Percentiles rank a stretch among this genome's conserved stretches.
Conservation (phyloP, 169 alveolate genomes). For the Eimeria falciformis region DNA sequence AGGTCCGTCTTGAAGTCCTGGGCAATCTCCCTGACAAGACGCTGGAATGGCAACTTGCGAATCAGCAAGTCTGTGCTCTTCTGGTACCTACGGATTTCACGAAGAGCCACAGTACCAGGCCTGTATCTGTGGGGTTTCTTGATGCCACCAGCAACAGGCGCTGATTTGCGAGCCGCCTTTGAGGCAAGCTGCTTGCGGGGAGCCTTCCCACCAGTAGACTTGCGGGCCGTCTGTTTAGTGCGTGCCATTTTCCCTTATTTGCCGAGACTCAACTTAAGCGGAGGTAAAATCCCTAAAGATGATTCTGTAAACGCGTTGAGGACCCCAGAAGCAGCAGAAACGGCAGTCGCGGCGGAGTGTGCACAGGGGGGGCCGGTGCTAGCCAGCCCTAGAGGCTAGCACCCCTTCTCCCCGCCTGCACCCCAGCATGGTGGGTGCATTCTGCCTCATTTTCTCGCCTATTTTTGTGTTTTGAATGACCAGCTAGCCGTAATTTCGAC, state of each 20-base stretch:
- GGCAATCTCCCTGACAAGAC: constrained; percentile 95
- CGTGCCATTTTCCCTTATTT: constrained; percentile 89
- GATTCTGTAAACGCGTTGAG: background rate
- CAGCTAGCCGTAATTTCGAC: background rate
- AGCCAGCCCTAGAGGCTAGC: background rate
- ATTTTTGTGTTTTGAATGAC: background rate
- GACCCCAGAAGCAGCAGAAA: background rate
- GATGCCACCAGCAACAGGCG: constrained; percentile 97
- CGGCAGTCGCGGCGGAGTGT: background rate
- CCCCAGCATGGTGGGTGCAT: background rate
- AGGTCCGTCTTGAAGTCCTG: constrained; percentile 98
- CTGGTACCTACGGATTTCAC: constrained; percentile 98
- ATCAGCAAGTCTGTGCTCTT: constrained; percentile 94
- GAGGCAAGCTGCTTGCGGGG: constrained; percentile 98
- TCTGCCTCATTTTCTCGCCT: background rate
- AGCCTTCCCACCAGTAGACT: constrained; percentile 98
- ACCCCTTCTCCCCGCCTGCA: background rate
- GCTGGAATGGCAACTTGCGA: constrained; percentile 96
- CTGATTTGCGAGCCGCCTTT: constrained; percentile 99
- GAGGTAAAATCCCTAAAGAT: background rate
- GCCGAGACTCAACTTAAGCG: background rate
- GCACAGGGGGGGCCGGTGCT: background rate
- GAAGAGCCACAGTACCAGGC: constrained; percentile 93
- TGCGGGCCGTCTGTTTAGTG: constrained; percentile 98
- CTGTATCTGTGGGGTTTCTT: constrained; percentile 99